A percentile compares a stretch with the other conserved stretches of the same genome.
Evolutionary conservation across 345 rosid species (phyloP).

Genomic region (Eucalyptus globulus): DNA sequence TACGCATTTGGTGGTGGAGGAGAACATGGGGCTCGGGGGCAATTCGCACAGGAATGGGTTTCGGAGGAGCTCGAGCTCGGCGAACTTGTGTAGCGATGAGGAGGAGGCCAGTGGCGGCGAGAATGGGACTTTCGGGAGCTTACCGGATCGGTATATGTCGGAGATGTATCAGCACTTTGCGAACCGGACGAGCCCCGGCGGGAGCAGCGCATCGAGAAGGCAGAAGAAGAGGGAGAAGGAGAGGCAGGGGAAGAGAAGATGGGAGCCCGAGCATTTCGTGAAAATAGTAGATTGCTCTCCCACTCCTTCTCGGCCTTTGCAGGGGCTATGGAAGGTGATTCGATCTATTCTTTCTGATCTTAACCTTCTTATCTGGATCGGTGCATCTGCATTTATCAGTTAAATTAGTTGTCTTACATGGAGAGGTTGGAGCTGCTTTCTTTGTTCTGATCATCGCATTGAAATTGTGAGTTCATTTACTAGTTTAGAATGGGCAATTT

Average conservation of each 20-base stretch:
- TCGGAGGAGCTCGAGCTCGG: slow-evolving; percentile 25
- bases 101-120: slow-evolving; percentile 15
- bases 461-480: not conserved
- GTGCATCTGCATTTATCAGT: not conserved
- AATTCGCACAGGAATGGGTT: not conserved
- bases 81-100: slow-evolving; percentile 21
- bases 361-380: not conserved
- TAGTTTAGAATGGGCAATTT: not conserved
- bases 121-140: slow-evolving; percentile 21
- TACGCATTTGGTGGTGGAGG: slow-evolving; percentile 61
- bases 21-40: slow-evolving; percentile 15
- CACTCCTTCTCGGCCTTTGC: slow-evolving; percentile 52
- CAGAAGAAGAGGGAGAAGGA: slow-evolving; percentile 77
- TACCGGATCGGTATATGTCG: slow-evolving; percentile 37
- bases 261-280: slow-evolving; percentile 83
- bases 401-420: not conserved
- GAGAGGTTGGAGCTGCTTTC: not conserved
- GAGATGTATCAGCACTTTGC: slow-evolving; percentile 77
- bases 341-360: not conserved
- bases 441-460: not conserved
- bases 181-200: slow-evolving; percentile 56
- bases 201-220: slow-evolving; percentile 47
- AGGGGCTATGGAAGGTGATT: slow-evolving; percentile 88
- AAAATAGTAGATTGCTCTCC: slow-evolving; percentile 66
- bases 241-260: slow-evolving; percentile 49